These are phyloP conservation scores for Euryodendron excelsum DNA, from an alignment of 148 eudicot species.

Conservation along the genomic window DNA sequence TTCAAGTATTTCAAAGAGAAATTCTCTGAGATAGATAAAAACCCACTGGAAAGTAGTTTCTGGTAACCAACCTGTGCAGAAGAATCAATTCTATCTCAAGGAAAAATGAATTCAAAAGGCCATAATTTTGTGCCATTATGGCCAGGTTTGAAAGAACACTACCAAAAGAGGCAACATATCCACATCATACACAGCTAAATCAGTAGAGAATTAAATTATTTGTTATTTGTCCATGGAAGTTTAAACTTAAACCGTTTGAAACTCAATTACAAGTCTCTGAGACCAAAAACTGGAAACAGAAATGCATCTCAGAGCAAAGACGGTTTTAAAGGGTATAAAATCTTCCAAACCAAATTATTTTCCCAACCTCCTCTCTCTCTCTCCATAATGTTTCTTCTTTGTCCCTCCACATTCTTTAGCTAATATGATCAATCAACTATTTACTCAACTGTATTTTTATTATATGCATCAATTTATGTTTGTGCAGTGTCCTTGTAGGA, in stretches of 20 bases:
- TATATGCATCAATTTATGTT: too few species aligned
- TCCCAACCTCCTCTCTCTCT: too few species aligned
- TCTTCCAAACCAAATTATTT: not conserved
- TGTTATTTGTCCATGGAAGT: not conserved
- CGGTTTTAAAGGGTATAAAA: not conserved
- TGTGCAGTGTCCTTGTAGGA: too few species aligned
- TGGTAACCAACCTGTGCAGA: not conserved
- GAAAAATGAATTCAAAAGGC: not conserved
- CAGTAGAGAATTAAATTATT: not conserved
- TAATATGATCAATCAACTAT: too few species aligned
- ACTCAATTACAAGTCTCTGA: not conserved
- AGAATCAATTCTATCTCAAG: not conserved
- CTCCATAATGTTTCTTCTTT: too few species aligned
- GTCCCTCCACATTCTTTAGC: too few species aligned
- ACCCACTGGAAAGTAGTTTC: slow-evolving; percentile 1
- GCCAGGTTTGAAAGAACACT: too few species aligned
- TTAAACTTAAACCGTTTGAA: not conserved
- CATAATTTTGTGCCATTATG: too few species aligned
- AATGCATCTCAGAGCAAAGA: not conserved
- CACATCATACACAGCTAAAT: not conserved
- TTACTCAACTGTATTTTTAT: too few species aligned
- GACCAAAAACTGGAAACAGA: not conserved
- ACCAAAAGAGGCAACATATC: slow-evolving; percentile 2
- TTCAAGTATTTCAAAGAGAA: not conserved
- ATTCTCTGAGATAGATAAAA: not conserved